Conservation (phyloP, 2,329 filamentous ascomycete genomes). For the Didymella sp. region DNA sequence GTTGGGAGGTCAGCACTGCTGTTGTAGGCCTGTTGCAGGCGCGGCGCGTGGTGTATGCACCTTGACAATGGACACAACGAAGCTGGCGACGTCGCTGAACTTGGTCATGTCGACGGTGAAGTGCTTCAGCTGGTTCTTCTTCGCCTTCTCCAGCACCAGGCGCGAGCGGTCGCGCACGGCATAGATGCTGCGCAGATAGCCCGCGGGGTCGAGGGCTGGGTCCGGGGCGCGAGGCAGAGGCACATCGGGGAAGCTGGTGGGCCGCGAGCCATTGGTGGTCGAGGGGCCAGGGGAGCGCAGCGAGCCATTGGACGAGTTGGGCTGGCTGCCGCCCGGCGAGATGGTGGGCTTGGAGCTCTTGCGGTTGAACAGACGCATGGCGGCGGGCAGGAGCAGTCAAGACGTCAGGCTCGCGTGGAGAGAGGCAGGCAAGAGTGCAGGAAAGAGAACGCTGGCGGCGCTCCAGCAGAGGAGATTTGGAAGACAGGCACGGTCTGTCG, state of each 20-base stretch:
- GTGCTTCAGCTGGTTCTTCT: constrained; percentile 78
- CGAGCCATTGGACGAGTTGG: constrained; percentile 57
- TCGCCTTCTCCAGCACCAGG: constrained; percentile 77
- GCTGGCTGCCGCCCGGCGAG: constrained; percentile 47
- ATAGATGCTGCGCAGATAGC: constrained; percentile 87
- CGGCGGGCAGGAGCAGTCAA: constrained; percentile 21
- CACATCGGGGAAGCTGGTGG: constrained; percentile 70
- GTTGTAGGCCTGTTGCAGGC: not conserved
- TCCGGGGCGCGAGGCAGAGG: constrained; percentile 86
- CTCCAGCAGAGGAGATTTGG: constrained; percentile 23
- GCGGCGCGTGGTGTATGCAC: constrained; percentile 57
- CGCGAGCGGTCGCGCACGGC: constrained; percentile 82
- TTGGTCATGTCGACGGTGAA: constrained; percentile 89
- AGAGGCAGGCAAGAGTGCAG: constrained; percentile 11
- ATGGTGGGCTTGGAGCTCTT: constrained; percentile 54
- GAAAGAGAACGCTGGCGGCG: constrained; percentile 13
- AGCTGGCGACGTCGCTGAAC: constrained; percentile 81
- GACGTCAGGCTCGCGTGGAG: not conserved
- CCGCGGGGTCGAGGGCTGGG: constrained; percentile 84
- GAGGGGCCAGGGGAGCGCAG: constrained; percentile 58
- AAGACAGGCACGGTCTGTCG: constrained; percentile 14
- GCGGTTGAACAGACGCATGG: constrained; percentile 62
- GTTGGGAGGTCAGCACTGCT: constrained; percentile 9
- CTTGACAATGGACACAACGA: constrained; percentile 95
- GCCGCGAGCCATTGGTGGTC: constrained; percentile 49